These are phyloP conservation scores for Colletotrichum sp. DNA, from an alignment of 2,329 filamentous ascomycete genomes.

Conservation along the genomic window DNA sequence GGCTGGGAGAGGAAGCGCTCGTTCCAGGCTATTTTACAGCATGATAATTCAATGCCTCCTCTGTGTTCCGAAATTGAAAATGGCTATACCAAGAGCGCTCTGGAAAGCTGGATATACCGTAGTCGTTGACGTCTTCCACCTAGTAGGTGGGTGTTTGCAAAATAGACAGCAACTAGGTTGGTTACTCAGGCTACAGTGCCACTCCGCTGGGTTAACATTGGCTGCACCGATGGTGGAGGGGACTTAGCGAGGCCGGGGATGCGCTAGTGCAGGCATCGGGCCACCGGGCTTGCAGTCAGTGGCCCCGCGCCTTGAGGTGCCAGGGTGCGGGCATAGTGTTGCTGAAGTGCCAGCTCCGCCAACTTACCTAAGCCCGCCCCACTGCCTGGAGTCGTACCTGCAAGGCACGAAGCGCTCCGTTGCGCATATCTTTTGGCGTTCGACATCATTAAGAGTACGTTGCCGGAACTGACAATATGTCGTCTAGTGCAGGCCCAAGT, in stretches of 20 bases:
- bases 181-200: neutral
- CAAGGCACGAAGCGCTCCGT: neutral
- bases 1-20: neutral
- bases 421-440: neutral
- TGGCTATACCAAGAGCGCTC: neutral
- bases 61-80: neutral
- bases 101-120: neutral
- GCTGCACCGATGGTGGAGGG: neutral
- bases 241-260: neutral
- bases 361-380: neutral
- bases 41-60: neutral
- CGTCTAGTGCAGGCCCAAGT: constrained; percentile 45
- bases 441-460: neutral
- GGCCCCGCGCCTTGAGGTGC: neutral
- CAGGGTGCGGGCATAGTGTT: too few relatives aligned
- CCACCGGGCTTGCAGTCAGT: too few relatives aligned
- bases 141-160: neutral
- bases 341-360: neutral
- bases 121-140: neutral
- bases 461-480: neutral
- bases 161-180: neutral
- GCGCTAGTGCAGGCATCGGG: neutral
- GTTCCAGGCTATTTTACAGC: neutral
- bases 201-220: neutral
- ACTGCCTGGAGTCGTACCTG: neutral